Percentiles rank a stretch among this genome's conserved stretches.
Conservation (phyloP, 176 grass and related monocot species). For the Oryza meyeriana region DNA sequence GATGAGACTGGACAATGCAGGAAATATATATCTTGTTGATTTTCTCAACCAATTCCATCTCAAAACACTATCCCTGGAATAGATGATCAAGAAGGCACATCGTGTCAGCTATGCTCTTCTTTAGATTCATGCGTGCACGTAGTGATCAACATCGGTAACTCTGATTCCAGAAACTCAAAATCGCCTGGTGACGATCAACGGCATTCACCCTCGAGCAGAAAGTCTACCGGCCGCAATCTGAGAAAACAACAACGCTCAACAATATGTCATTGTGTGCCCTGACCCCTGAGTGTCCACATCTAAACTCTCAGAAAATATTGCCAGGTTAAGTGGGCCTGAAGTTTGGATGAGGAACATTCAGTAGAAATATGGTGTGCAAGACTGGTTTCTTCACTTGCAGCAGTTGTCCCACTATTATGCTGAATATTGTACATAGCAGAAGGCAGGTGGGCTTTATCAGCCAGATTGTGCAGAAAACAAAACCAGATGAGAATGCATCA, state of each 20-base stretch:
- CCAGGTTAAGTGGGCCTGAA: background rate
- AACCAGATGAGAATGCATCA: constrained; percentile 12
- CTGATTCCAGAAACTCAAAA: background rate
- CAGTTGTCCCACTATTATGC: constrained; percentile 2
- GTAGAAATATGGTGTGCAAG: background rate
- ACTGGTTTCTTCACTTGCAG: constrained; percentile 12
- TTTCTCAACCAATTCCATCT: background rate
- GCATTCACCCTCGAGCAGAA: background rate
- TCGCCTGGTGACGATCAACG: background rate
- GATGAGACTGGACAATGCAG: constrained; percentile 45
- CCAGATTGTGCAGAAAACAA: constrained; percentile 31
- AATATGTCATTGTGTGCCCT: background rate
- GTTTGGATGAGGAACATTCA: background rate
- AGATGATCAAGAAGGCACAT: background rate
- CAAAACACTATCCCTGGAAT: background rate
- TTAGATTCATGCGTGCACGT: background rate
- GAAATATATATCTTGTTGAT: background rate
- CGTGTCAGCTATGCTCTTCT: background rate
- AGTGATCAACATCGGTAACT: background rate
- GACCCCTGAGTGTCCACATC: background rate
- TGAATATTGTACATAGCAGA: constrained; percentile 26
- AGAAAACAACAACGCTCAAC: background rate
- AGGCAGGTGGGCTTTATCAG: constrained; percentile 16
- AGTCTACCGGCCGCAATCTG: background rate
- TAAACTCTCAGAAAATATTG: constrained; percentile 10